Percentiles rank a stretch among this genome's conserved stretches.
Conservation (phyloP, 257 asterid genomes). For the Solanum pimpinellifolium region DNA sequence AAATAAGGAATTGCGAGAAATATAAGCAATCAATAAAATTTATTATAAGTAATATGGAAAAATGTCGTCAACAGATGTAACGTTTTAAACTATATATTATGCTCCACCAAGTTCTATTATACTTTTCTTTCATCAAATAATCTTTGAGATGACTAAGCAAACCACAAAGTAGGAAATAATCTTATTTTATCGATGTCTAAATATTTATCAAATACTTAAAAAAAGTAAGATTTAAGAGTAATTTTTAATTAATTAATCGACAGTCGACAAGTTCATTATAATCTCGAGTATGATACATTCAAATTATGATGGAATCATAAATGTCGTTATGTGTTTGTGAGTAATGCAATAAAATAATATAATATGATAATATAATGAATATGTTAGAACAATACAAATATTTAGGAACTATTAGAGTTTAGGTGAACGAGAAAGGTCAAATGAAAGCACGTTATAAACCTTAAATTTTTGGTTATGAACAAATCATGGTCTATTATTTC, state of each 20-base stretch:
- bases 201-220: neutral
- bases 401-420: neutral
- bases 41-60: neutral
- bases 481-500: neutral
- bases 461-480: neutral
- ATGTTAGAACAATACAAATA: neutral
- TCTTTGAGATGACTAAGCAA: neutral
- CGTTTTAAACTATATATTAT: neutral
- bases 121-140: neutral
- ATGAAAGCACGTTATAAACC: neutral
- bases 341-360: neutral
- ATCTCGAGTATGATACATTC: neutral
- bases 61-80: neutral
- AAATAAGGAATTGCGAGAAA: neutral
- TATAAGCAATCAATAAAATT: neutral
- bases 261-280: neutral
- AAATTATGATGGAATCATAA: neutral
- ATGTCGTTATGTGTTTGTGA: neutral
- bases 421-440: neutral
- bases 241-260: neutral
- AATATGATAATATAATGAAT: neutral
- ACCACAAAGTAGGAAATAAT: neutral
- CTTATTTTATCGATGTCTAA: neutral
- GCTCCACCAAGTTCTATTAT: neutral
- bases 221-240: neutral